These are phyloP conservation scores for Calonectria ilicicola DNA, from an alignment of 2,329 filamentous ascomycete genomes.

Conservation along the genomic window DNA sequence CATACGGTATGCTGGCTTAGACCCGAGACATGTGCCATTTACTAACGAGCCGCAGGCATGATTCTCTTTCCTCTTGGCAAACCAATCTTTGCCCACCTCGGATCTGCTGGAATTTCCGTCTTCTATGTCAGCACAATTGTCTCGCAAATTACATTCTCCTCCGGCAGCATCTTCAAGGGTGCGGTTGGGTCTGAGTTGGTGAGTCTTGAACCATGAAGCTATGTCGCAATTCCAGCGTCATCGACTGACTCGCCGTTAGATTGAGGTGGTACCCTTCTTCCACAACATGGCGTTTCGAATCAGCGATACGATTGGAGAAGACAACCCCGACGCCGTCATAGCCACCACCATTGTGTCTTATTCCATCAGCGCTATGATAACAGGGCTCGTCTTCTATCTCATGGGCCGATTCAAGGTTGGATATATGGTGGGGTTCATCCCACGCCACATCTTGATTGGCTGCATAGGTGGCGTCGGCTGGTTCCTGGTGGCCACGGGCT, in stretches of 20 bases:
- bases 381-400: constrained; percentile 89
- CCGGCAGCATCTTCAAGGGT: constrained; percentile 88
- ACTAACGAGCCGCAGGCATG: constrained; percentile 69
- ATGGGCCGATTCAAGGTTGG: constrained; percentile 91
- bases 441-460: constrained; percentile 93
- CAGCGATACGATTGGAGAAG: constrained; percentile 79
- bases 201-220: constrained; percentile 42
- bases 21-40: constrained; percentile 12
- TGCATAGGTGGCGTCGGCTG: constrained; percentile 98
- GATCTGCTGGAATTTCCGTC: constrained; percentile 95
- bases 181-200: constrained; percentile 95
- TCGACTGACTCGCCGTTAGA: constrained; percentile 59
- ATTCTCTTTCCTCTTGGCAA: constrained; percentile 94
- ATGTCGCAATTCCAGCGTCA: not conserved
- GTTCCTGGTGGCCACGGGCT: constrained; percentile 90
- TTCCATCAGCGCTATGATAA: constrained; percentile 89
- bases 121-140: constrained; percentile 99
- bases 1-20: constrained; percentile 74
- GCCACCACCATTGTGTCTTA: constrained; percentile 95
- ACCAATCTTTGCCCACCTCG: constrained; percentile 85
- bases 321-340: constrained; percentile 86
- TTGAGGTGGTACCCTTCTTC: constrained; percentile 98
- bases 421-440: constrained; percentile 96
- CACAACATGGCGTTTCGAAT: constrained; percentile 98
- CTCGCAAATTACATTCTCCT: constrained; percentile 89